phyloP scores from a whole-genome alignment of 495 filamentous ascomycete species.

The Lophiostoma macrostomum region DNA sequence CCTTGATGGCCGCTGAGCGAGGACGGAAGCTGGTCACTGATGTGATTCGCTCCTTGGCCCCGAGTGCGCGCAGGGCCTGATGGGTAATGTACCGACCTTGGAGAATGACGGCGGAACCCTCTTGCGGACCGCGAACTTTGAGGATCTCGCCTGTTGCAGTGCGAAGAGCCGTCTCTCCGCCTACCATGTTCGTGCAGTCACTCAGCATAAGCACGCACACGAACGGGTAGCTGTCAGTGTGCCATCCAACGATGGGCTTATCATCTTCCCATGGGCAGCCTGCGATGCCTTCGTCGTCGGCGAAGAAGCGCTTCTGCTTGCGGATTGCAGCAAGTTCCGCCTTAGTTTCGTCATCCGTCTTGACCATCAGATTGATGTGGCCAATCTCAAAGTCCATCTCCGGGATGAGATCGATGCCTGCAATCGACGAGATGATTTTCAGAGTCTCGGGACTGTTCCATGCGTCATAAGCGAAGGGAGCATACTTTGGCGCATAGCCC shows the following conservation, averaged over 20 bases:
- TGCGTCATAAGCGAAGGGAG: slow-evolving; percentile 66
- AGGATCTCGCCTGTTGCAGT: slow-evolving; percentile 60
- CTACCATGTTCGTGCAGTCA: slow-evolving; percentile 66
- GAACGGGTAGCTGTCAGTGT: slow-evolving; percentile 72
- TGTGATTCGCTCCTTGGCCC: slow-evolving; percentile 64
- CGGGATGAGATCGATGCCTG: slow-evolving; percentile 70
- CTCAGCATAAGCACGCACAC: slow-evolving; percentile 76
- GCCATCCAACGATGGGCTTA: slow-evolving; percentile 68
- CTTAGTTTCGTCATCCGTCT: slow-evolving; percentile 53
- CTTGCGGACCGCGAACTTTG: slow-evolving; percentile 66
- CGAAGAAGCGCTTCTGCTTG: slow-evolving; percentile 41
- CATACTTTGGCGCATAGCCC: slow-evolving; percentile 65
- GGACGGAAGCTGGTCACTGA: slow-evolving; percentile 73
- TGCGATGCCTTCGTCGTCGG: slow-evolving; percentile 49
- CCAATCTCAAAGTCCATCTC: slow-evolving; percentile 72
- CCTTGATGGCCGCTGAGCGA: slow-evolving; percentile 53
- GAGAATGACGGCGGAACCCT: slow-evolving; percentile 65
- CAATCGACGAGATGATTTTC: slow-evolving; percentile 63
- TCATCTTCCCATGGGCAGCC: slow-evolving; percentile 59
- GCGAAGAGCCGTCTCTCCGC: slow-evolving; percentile 66
- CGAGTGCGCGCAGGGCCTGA: slow-evolving; percentile 62
- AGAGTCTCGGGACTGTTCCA: slow-evolving; percentile 67
- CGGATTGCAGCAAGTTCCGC: slow-evolving; percentile 45
- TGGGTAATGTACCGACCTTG: slow-evolving; percentile 73
- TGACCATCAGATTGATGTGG: slow-evolving; percentile 67